A percentile compares a stretch with the other conserved stretches of the same genome.
Evolutionary conservation across 2,329 filamentous ascomycete genomes (phyloP).

Genomic region (Verticillium nonalfalfae): DNA sequence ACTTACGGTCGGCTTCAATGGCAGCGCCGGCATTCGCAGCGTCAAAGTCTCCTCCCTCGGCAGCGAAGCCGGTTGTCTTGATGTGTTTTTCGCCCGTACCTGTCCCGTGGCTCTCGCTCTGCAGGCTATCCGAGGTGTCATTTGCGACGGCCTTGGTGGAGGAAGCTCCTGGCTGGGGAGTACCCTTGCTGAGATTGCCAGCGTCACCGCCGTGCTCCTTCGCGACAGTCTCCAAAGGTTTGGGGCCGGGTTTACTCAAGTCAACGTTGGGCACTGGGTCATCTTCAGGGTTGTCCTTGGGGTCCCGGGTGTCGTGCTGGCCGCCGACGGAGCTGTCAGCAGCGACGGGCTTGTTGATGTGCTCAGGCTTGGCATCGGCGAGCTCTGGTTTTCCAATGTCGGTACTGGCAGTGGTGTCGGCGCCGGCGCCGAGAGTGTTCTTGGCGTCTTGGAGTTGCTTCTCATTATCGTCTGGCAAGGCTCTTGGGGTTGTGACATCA

Average conservation of each 20-base stretch:
- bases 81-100: slow-evolving; percentile 52
- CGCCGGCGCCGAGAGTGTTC: neutral
- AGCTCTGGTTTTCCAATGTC: slow-evolving; percentile 16
- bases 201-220: slow-evolving; percentile 23
- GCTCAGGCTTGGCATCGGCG: slow-evolving; percentile 5
- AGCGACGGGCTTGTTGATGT: slow-evolving; percentile 3
- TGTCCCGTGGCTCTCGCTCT: slow-evolving; percentile 18
- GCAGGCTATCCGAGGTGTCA: slow-evolving; percentile 11
- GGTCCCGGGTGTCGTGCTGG: slow-evolving; percentile 34
- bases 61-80: slow-evolving; percentile 49
- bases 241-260: slow-evolving; percentile 34
- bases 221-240: slow-evolving; percentile 31
- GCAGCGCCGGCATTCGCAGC: slow-evolving; percentile 58
- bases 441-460: neutral
- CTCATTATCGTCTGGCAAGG: neutral
- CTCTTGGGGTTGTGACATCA: neutral
- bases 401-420: neutral
- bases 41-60: slow-evolving; percentile 64
- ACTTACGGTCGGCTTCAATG: slow-evolving; percentile 59
- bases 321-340: slow-evolving; percentile 13
- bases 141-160: slow-evolving; percentile 2
- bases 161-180: slow-evolving; percentile 7
- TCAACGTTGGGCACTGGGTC: slow-evolving; percentile 16
- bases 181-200: slow-evolving; percentile 13
- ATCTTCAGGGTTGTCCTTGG: slow-evolving; percentile 22